A percentile compares a stretch with the other conserved stretches of the same genome.
Conservation (phyloP, 163 green algal species). For the Chlorella variabilis region DNA sequence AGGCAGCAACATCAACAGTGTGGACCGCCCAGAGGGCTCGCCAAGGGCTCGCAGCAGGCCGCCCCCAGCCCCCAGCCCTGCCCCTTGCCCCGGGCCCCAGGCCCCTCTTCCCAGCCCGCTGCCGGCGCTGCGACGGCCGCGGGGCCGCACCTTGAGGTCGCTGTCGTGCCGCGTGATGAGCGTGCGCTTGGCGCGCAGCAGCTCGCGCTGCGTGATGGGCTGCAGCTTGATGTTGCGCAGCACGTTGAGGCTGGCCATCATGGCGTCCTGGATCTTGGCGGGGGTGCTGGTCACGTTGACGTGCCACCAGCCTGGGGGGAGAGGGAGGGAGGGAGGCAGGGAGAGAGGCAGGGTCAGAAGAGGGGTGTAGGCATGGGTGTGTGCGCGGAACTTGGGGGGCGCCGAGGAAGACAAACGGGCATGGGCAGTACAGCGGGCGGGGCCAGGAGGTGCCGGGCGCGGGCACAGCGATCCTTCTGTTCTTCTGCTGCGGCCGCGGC, state of each 20-base stretch:
- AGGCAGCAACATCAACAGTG: too few species aligned
- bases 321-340: neutral
- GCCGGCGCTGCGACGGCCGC: too few species aligned
- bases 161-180: constrained; percentile 95
- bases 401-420: too few species aligned
- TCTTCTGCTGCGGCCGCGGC: too few species aligned
- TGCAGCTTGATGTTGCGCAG: constrained; percentile 74
- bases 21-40: too few species aligned
- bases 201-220: constrained; percentile 77
- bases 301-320: constrained; percentile 76
- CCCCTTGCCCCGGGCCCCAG: too few species aligned
- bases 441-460: too few species aligned
- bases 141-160: constrained; percentile 95
- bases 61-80: neutral
- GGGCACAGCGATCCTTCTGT: too few species aligned
- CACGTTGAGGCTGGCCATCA: constrained; percentile 83
- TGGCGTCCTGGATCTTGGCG: constrained; percentile 93
- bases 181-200: constrained; percentile 79
- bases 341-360: neutral
- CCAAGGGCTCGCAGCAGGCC: too few species aligned
- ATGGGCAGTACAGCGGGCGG: too few species aligned
- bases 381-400: too few species aligned
- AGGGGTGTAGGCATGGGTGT: neutral
- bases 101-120: too few species aligned
- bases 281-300: constrained; percentile 95